Evolutionary conservation across 2,329 filamentous ascomycete genomes (phyloP), one percentile per base, ranked within the genome.

Genomic region (Colletotrichum sp.): DNA sequence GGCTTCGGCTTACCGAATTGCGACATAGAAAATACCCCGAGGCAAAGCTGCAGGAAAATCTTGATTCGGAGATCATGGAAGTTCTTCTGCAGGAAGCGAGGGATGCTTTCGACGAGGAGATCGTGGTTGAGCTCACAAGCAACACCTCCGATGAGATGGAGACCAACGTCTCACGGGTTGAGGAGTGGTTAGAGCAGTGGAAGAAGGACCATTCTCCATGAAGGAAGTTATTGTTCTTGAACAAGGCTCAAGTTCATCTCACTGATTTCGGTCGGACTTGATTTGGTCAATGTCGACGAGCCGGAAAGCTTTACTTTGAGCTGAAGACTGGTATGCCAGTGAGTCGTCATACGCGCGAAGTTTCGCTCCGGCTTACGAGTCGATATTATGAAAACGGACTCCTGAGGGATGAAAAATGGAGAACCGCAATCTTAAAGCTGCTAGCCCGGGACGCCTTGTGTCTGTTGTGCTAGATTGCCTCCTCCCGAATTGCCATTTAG

Each of bases 1-100:
- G 44, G 44, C n/a, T 30, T 21, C 18, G 18, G 36, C 28, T 71
- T 36, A 30, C 26, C 32, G 34, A 26, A 26, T 18, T 34, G 66
- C 21, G 62, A 32, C 24, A 26, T 52, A 95, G 94, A 79, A 94
- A 95, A 77, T 98, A 98, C 84, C 90, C 92, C 77, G 95, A 97
- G 82, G 90, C 91, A 78, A 99, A 99, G 85, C 88, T 99, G 59
- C 95, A 99, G 84, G 97, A 99, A 85, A 99, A 99, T 83, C 88
- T 99, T 76, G 97, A 99, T 85, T 94, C 95, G 34, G 97, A 99
- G 87, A 99, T 99, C 82, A 99, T 99, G 93, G 94, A 98, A 82
- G 95, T 99, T 30, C 87, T 99, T 72, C 88, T 98, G 24, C 94
- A 98, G 79, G 97, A 99, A 87, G 97, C 97, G 36, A 89, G 93